Conservation (phyloP, 306 rosid genomes). For the Senna siamea region DNA sequence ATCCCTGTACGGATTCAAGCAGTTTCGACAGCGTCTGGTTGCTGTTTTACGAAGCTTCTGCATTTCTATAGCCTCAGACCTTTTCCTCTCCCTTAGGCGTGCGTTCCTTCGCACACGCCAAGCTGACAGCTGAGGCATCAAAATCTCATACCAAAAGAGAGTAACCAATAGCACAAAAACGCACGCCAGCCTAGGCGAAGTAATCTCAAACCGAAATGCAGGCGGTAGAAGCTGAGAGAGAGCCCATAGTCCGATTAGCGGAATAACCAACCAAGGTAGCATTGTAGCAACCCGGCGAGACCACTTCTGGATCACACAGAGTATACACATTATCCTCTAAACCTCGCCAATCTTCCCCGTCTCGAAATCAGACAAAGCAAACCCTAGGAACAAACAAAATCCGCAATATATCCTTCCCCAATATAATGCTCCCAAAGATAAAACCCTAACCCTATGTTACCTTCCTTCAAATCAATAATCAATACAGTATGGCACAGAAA, state of each 20-base stretch:
- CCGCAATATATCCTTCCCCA: conserved; percentile 31
- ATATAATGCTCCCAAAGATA: conserved; percentile 46
- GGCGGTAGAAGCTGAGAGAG: conserved; percentile 99
- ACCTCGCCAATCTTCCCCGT: conserved; percentile 68
- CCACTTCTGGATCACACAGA: conserved; percentile 99
- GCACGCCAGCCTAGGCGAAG: conserved; percentile 93
- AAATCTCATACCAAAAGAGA: conserved; percentile 98
- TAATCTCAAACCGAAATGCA: conserved; percentile 91
- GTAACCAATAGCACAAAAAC: conserved; percentile 92
- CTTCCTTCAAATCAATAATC: conserved; percentile 46
- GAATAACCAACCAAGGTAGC: conserved; percentile 99
- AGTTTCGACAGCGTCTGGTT: conserved; percentile 84
- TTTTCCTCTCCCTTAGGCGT: conserved; percentile 81
- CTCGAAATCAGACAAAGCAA: conserved; percentile 46
- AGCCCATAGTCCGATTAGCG: conserved; percentile 93
- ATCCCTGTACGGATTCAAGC: conserved; percentile 90
- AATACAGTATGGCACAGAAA: conserved; percentile 41
- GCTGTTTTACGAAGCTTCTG: conserved; percentile 93
- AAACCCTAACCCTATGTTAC: conserved; percentile 62
- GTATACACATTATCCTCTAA: conserved; percentile 99
- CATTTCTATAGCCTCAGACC: conserved; percentile 89
- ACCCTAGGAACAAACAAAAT: conserved; percentile 48
- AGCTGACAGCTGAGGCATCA: conserved; percentile 98
- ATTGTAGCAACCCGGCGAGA: conserved; percentile 99
- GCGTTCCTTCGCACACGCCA: conserved; percentile 88